phyloP scores from a whole-genome alignment of 129 eudicot genomes.

The Cynara cardunculus region DNA sequence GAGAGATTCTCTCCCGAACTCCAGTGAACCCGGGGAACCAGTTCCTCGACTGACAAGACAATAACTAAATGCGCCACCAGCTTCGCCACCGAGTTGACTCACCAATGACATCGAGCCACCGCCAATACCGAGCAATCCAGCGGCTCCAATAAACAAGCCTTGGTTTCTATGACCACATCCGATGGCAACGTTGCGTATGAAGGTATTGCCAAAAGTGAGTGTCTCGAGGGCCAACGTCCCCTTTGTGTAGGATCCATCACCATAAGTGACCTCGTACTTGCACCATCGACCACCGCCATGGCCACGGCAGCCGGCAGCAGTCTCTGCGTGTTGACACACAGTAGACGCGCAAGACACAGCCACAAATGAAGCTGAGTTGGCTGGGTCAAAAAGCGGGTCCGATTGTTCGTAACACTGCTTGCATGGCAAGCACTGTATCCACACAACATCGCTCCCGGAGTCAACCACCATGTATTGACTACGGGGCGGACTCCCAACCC shows the following conservation, averaged over 20 bases:
- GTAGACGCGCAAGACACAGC: slow-evolving; percentile 66
- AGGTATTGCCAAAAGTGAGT: slow-evolving; percentile 47
- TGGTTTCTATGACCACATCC: slow-evolving; percentile 87
- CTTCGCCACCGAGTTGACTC: slow-evolving; percentile 73
- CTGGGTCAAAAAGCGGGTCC: slow-evolving; percentile 87
- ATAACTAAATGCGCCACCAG: slow-evolving; percentile 78
- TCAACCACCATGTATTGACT: slow-evolving; percentile 90
- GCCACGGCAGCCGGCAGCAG: slow-evolving; percentile 57
- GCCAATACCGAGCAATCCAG: slow-evolving; percentile 82
- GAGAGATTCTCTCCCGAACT: slow-evolving; percentile 68
- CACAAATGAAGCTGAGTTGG: slow-evolving; percentile 57
- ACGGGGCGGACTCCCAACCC: slow-evolving; percentile 78
- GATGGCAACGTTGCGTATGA: slow-evolving; percentile 62
- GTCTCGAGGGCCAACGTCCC: slow-evolving; percentile 81
- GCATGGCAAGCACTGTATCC: slow-evolving; percentile 95
- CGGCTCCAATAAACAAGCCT: slow-evolving; percentile 83
- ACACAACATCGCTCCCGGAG: slow-evolving; percentile 83
- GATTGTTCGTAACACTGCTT: slow-evolving; percentile 72
- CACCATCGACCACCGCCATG: slow-evolving; percentile 68
- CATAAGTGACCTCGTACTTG: slow-evolving; percentile 60
- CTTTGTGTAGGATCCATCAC: slow-evolving; percentile 83
- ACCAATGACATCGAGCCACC: slow-evolving; percentile 86
- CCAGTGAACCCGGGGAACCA: slow-evolving; percentile 60
- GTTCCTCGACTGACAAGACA: slow-evolving; percentile 79
- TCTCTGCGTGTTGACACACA: slow-evolving; percentile 65